These are phyloP conservation scores for Sarocladium brachiariae DNA, from an alignment of 2,329 filamentous ascomycete genomes.

Conservation along the genomic window DNA sequence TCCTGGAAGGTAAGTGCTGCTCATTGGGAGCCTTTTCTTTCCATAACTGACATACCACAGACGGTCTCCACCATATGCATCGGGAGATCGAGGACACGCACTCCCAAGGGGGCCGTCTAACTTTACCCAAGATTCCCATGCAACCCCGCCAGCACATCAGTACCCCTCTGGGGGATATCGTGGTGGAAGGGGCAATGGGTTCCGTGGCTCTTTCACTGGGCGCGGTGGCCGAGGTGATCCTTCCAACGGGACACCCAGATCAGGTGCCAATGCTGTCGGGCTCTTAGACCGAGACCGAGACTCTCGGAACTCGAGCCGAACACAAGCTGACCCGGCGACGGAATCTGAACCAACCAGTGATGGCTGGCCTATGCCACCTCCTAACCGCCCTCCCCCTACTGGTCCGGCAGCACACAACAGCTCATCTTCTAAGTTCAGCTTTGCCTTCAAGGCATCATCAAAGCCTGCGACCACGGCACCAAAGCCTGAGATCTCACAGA, in stretches of 20 bases:
- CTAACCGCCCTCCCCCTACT: conserved; percentile 45
- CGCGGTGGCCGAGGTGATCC: conserved; percentile 26
- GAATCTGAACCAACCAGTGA: conserved; percentile 22
- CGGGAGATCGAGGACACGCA: conserved; percentile 39
- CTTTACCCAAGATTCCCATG: conserved; percentile 42
- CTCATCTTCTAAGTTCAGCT: conserved; percentile 71
- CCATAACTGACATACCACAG: too few relatives aligned
- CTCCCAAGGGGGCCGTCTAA: conserved; percentile 45
- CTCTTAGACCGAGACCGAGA: not conserved
- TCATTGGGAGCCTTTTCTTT: not conserved
- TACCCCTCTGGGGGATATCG: conserved; percentile 31
- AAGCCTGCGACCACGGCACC: conserved; percentile 51
- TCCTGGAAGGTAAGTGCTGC: conserved; percentile 33
- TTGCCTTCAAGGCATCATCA: conserved; percentile 76
- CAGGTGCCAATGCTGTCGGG: not conserved
- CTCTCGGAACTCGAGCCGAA: not conserved
- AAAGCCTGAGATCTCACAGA: conserved; percentile 60
- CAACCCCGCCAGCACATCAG: conserved; percentile 45
- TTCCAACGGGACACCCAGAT: not conserved
- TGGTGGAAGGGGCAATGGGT: conserved; percentile 50
- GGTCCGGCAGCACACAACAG: conserved; percentile 44
- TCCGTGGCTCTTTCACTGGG: conserved; percentile 50
- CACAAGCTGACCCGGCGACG: conserved; percentile 13
- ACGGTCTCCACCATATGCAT: too few relatives aligned
- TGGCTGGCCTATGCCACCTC: conserved; percentile 45